Evolutionary conservation across 495 filamentous ascomycete genomes (phyloP).

Genomic region (Corynascus novoguineensis): DNA sequence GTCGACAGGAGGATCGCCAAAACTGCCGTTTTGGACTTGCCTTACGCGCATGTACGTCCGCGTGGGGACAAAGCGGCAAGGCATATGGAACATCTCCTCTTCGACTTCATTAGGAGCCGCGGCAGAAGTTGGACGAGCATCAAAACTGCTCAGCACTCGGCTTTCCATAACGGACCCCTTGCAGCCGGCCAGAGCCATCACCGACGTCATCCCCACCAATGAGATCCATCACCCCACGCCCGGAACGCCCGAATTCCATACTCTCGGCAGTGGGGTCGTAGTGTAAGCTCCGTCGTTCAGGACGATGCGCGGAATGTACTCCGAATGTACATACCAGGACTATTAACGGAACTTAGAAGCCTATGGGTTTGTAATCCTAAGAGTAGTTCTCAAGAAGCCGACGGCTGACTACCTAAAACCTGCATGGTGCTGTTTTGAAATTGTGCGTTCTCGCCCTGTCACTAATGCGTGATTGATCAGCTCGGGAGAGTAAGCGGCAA

Average conservation of each 20-base stretch:
- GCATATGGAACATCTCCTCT: background rate
- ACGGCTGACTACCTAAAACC: no score
- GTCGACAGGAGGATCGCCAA: background rate
- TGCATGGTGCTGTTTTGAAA: no score
- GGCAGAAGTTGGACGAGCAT: background rate
- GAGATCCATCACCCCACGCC: slow-evolving; percentile 7
- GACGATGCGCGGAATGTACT: background rate
- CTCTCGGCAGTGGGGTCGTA: slow-evolving; percentile 4
- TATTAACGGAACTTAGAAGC: no score
- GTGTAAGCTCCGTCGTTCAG: background rate
- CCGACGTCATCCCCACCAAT: slow-evolving; percentile 15
- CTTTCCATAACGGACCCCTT: slow-evolving; percentile 8
- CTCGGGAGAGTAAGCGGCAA: no score
- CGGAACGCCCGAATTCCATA: background rate
- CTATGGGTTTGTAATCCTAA: no score
- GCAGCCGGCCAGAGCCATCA: background rate
- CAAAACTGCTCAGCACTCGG: slow-evolving; percentile 1
- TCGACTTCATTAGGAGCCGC: background rate
- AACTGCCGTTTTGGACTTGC: no score
- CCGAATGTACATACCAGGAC: no score
- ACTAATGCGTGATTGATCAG: no score
- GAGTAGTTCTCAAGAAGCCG: no score
- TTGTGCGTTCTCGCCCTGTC: no score
- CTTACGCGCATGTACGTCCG: no score
- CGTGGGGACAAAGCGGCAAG: no score